Base-by-base conservation (phyloP, 305 asterid genomes). In the Plantago lanceolata region DNA sequence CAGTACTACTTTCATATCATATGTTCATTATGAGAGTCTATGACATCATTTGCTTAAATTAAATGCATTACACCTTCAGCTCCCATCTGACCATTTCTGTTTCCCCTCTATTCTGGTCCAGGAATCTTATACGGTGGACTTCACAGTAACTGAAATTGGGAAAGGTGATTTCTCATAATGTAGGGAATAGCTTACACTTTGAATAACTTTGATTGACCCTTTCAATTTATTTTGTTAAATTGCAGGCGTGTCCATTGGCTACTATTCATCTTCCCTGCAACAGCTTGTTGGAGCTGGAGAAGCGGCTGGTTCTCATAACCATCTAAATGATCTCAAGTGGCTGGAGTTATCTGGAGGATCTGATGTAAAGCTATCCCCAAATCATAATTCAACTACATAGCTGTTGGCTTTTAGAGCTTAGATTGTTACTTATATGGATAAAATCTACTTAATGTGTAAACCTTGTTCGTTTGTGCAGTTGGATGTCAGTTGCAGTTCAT, bases 241-340 rank as follows among this genome's bases (percentile, higher is more conserved):
- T 76, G 71, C 85, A 89, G 98, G 86, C 68, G 81, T 77, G 40
- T 76, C 79, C 66, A 75, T 89, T 80, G 95, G 98, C 70, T 74
- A 69, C 73, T 84, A 67, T 71, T 80, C 84, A 50, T 76, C 86
- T 75, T 75, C 92, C 44, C 67, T 92, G 78, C 81, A 76, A 68
- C 79, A 79, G 74, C 74, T 89, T 74, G 56, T 67, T 59, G 75
- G 61, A 54, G 62, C 76, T 75, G 82, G 73, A 68, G 83, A 75
- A 64, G 65, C 59, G 57, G 61, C 76, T 62, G 66, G 21, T 40
- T 67, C 75, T 56, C 57, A 61, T 64, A 77, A 72, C 70, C 26
- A 64, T 75, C 69, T 55, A 58, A 58, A 73, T 65, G 86, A 79
- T 62, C 79, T 85, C 44, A 71, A 45, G 68, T 92, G 96, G 94